Percentiles rank a stretch among this genome's conserved stretches.
Evolutionary conservation across 495 filamentous ascomycete species (phyloP).

Genomic region (Lasiosphaeriaceae sp.): DNA sequence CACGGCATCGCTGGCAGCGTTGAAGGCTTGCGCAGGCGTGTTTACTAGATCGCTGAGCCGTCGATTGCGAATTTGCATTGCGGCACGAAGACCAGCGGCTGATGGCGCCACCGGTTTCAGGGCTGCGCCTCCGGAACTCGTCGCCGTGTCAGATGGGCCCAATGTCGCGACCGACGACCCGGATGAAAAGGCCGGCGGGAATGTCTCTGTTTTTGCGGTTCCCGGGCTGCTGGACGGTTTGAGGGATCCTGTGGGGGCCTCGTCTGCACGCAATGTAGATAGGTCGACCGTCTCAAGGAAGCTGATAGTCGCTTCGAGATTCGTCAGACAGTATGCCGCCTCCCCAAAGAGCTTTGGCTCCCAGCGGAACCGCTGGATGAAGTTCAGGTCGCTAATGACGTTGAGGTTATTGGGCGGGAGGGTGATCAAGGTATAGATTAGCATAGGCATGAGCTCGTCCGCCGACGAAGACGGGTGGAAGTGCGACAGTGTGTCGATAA

Average conservation of each 20-base stretch:
- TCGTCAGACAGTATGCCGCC: conserved; percentile 92
- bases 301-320: conserved; percentile 88
- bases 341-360: conserved; percentile 85
- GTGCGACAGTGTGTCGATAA: conserved; percentile 78
- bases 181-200: conserved; percentile 46
- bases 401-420: conserved; percentile 82
- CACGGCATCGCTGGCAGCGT: conserved; percentile 77
- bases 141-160: background rate
- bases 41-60: conserved; percentile 81
- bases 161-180: conserved; percentile 14
- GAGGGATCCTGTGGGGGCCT: conserved; percentile 56
- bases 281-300: conserved; percentile 98
- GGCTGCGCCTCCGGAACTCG: conserved; percentile 34
- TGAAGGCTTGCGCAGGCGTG: conserved; percentile 71
- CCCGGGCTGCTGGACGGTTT: conserved; percentile 51
- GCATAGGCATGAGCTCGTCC: conserved; percentile 91
- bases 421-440: conserved; percentile 93
- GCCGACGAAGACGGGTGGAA: conserved; percentile 88
- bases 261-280: conserved; percentile 83
- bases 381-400: conserved; percentile 87
- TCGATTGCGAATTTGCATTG: conserved; percentile 48
- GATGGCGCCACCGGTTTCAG: conserved; percentile 34
- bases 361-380: conserved; percentile 90
- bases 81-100: conserved; percentile 37
- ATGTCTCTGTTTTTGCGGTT: conserved; percentile 47